Evolutionary conservation across 139 green algal species (phyloP), one percentile per base, ranked within the genome.

Genomic region (Edaphochlamys debaryana): DNA sequence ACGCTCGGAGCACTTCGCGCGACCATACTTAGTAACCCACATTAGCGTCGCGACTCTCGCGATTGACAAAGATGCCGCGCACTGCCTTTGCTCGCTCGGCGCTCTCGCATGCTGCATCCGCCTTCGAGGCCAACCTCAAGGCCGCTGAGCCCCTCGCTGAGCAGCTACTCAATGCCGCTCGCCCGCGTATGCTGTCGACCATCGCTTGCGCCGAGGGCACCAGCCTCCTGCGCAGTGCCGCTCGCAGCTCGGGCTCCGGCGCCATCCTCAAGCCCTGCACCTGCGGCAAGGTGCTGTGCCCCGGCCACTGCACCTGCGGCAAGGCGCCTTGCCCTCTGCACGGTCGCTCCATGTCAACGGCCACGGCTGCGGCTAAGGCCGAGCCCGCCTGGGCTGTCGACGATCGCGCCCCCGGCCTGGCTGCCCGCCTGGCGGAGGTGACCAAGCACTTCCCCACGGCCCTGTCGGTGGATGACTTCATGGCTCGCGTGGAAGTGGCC

Each of bases 391-490:
- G 38, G 68, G 56, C 54, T 9, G 79, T 42, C n/a, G 58, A 79
- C 30, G 50, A 50, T 9, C 32, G 32, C 29, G 70, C 80, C 17
- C 80, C 80, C 38, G 52, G 66, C 29, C 80, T 86, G 20, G 56
- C 80, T n/a, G 40, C 79, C 42, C 80, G 80, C 48, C 56, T 86
- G 22, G 73, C 82, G 2, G 68, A 67, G 32, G 78, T 91, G 38
- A 76, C 81, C 36, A 77, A 95, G 82, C 75, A 93, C 85, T 97
- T 96, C 84, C 90, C 92, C 29, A 87, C 37, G 41, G 89, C 93
- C 27, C 63, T 96, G 32, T 90, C 91, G 1, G 85, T 94, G 4
- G 94, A 98, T 27, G 94, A 97, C 79, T 97, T 96, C 80, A 87
- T 97, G 27, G 71, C 89, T 1, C 92, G 94, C 19, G 69, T 94